Evolutionary conservation across 495 filamentous ascomycete species (phyloP), one percentile per base, ranked within the genome.

Genomic region (Penicillium antarcticum): DNA sequence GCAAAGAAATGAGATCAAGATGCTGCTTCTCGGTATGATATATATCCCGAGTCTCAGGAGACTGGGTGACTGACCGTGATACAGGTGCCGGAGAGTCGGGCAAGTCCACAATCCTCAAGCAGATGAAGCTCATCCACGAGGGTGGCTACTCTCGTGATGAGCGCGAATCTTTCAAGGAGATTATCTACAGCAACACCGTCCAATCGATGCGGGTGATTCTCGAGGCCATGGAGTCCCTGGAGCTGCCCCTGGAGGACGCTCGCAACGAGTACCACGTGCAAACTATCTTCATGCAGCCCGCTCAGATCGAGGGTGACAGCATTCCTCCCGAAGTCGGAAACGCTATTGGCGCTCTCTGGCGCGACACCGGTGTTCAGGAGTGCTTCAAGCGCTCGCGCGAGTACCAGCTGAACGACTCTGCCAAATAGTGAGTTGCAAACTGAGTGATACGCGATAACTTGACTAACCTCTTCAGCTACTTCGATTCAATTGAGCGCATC

Each of bases 41-140:
- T 37, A 31, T 24, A 17, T 16, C 23, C 36, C 24, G 13, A 35
- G 38, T 14, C 14, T 29, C 12, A 10, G 10, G 23, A 4, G 55
- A 17, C 42, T 21, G 33, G 42, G 45, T 24, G 40, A 29, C 45
- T 47, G 47, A 56, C 55, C 56, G 51, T 29, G 42, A 34, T 53
- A 61, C 64, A 97, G 94, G 94, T 79, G 94, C 94, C 73, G 94
- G 94, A 82, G 94, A 98, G 84, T 97, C 94, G 62, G 94, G 94
- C 72, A 98, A 98, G 78, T 97, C 95, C 43, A 98, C 94, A 11
- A 97, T 98, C 64, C 80, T 98, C 50, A 98, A 98, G 78, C 94
- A 98, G 84, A 98, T 98, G 94, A 97, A 81, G 60, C 67, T 81
- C 57, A 81, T 80, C 47, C 72, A 81, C 61, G 78, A 81, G 65